Percentiles rank a stretch among this genome's conserved stretches.
Conservation (phyloP, 352 stramenopile species). For the Blastocystis sp. region DNA sequence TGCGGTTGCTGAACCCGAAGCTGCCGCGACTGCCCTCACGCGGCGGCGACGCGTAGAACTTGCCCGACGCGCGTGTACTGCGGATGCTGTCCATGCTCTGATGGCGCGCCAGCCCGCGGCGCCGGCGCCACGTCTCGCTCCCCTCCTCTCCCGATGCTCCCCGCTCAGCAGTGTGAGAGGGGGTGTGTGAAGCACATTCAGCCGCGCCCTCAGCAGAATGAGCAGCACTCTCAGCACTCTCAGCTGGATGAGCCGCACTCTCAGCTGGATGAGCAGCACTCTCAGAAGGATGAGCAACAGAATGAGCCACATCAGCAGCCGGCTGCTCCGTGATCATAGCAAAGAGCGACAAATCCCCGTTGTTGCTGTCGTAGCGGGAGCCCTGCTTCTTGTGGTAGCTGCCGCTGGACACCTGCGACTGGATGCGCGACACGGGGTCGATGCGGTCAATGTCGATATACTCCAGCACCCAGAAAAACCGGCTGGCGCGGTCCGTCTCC, state of each 20-base stretch:
- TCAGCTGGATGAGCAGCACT: neutral
- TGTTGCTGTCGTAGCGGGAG: conserved; percentile 39
- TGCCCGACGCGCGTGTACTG: too few species aligned
- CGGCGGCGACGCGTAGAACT: neutral
- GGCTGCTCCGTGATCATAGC: conserved; percentile 13
- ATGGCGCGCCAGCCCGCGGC: neutral
- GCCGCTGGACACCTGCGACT: conserved; percentile 3
- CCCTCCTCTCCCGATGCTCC: neutral
- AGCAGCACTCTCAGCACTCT: neutral
- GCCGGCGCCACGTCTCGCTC: neutral
- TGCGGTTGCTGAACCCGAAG: neutral
- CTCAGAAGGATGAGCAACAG: neutral
- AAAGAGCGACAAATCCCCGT: conserved; percentile 8
- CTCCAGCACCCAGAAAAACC: conserved; percentile 36
- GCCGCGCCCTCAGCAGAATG: neutral
- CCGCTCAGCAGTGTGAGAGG: neutral
- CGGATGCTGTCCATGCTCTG: neutral
- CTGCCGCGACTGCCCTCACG: neutral
- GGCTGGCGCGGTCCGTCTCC: conserved; percentile 17
- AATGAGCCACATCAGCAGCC: neutral
- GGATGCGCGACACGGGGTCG: conserved; percentile 41
- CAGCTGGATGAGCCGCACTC: neutral
- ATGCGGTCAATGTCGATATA: conserved; percentile 41
- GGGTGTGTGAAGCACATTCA: neutral
- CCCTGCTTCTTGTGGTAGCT: conserved; percentile 53